A percentile compares a stretch with the other conserved stretches of the same genome.
phyloP scores from a whole-genome alignment of 2,329 filamentous ascomycete species.

The Pestalotiopsis sp. region DNA sequence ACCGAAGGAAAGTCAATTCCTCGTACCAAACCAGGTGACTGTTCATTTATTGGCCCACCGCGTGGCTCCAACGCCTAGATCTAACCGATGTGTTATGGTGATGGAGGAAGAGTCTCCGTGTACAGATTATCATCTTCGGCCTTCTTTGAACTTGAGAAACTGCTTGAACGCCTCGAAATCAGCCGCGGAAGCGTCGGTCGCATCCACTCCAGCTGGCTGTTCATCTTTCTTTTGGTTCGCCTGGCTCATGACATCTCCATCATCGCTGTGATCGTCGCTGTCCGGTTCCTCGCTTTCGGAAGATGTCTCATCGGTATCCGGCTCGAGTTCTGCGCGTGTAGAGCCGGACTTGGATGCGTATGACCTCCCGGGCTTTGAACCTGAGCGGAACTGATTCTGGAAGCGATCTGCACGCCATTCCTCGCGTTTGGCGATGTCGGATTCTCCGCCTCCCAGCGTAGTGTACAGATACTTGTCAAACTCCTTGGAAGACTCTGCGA shows the following conservation, averaged over 20 bases:
- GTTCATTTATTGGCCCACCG: no score
- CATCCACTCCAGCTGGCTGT: no score
- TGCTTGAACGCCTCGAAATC: no score
- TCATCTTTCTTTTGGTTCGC: no score
- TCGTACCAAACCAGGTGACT: no score
- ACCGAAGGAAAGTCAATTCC: no score
- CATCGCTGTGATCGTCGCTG: not conserved
- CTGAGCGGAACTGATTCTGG: not conserved
- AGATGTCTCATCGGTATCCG: not conserved
- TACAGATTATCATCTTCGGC: no score
- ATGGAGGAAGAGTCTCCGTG: not conserved
- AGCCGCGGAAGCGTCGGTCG: no score
- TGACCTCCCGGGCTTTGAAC: not conserved
- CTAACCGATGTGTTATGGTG: not conserved
- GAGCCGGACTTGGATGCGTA: not conserved
- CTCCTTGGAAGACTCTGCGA: not conserved
- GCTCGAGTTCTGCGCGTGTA: not conserved
- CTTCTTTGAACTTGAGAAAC: no score
- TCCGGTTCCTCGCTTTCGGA: not conserved
- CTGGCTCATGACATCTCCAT: not conserved
- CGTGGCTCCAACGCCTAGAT: no score
- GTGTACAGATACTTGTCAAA: not conserved
- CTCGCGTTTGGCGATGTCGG: not conserved
- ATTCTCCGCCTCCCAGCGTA: not conserved
- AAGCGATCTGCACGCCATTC: not conserved